phyloP scores from a whole-genome alignment of 2,329 filamentous ascomycete genomes.

The Neofusicoccum laricinum region DNA sequence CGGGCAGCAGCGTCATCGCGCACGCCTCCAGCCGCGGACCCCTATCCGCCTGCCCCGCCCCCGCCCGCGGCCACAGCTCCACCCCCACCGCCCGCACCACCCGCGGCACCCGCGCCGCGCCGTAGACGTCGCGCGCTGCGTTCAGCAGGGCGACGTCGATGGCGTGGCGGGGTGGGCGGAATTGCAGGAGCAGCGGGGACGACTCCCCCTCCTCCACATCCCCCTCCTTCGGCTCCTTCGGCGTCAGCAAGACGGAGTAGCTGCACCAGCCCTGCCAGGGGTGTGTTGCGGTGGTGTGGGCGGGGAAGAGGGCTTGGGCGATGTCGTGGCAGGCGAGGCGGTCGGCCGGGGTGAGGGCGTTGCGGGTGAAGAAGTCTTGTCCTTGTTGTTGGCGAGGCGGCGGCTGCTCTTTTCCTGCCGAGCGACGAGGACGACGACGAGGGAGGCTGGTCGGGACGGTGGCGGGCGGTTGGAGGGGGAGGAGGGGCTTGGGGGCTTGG shows the following conservation, averaged over 20 bases:
- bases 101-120: conserved; percentile 23
- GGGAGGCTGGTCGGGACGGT: no score
- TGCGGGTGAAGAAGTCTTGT: conserved; percentile 17
- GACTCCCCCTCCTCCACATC: neutral
- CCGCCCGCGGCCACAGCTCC: conserved; percentile 16
- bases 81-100: neutral
- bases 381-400: no score
- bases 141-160: conserved; percentile 20
- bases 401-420: no score
- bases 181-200: conserved; percentile 19
- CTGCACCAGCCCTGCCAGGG: conserved; percentile 19
- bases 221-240: neutral
- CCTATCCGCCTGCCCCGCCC: neutral
- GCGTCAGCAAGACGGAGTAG: conserved; percentile 15
- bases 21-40: neutral
- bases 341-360: conserved; percentile 5
- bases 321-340: conserved; percentile 4
- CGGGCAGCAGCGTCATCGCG: conserved; percentile 28
- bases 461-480: no score
- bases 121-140: conserved; percentile 25
- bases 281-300: neutral
- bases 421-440: no score
- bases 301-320: conserved; percentile 4
- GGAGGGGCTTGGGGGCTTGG: neutral
- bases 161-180: conserved; percentile 12